These are phyloP conservation scores for Talaromyces wortmannii DNA, from an alignment of 495 filamentous ascomycete species.

Conservation along the genomic window DNA sequence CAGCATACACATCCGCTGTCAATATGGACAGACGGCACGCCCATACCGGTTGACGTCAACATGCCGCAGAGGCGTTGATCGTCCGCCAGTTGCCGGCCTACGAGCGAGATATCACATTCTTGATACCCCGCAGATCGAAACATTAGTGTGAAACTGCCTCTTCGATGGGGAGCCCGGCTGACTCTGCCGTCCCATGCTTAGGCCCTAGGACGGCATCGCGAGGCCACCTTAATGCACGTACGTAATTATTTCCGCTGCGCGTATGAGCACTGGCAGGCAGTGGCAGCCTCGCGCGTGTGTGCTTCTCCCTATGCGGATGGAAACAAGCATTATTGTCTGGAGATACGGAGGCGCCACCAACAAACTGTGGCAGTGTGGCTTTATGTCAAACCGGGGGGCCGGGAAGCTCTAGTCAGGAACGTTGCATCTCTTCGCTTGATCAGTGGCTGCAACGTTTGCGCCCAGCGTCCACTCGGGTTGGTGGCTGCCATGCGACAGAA, in stretches of 20 bases:
- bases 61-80: no score
- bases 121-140: neutral
- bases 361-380: neutral
- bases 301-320: no score
- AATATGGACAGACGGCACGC: no score
- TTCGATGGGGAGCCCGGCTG: neutral
- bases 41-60: no score
- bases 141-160: neutral
- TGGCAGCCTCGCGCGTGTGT: no score
- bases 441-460: neutral
- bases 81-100: no score
- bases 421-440: neutral
- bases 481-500: neutral
- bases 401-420: neutral
- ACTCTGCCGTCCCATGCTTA: constrained; percentile 1
- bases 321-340: no score
- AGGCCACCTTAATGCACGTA: neutral
- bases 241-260: neutral
- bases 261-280: neutral
- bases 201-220: neutral
- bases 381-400: neutral
- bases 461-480: neutral
- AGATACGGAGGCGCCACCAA: no score
- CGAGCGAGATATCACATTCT: neutral
- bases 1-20: neutral